Evolutionary conservation across 805 yeast species (phyloP).

Genomic region (Wickerhamomyces chambardii): DNA sequence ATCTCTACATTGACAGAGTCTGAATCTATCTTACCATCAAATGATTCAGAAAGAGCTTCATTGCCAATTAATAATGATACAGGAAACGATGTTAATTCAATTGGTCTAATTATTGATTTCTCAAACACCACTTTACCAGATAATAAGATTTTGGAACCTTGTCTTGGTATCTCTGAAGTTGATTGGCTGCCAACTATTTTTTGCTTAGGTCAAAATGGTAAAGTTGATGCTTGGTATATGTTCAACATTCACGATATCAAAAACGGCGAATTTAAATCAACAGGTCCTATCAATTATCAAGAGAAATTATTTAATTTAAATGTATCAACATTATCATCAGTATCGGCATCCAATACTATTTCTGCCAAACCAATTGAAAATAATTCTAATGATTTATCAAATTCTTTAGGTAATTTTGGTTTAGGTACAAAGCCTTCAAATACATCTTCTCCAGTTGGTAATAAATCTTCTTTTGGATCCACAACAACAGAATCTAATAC

Average conservation of each 20-base stretch:
- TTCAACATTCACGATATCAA: slow-evolving; percentile 47
- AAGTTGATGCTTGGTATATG: slow-evolving; percentile 53
- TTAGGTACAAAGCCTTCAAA: not conserved
- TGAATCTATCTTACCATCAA: slow-evolving; percentile 36
- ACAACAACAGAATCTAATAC: slow-evolving; percentile 5
- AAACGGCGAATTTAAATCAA: slow-evolving; percentile 18
- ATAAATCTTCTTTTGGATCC: slow-evolving; percentile 15
- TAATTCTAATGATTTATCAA: not conserved
- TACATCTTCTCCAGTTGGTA: slow-evolving; percentile 15
- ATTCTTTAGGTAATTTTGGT: not conserved
- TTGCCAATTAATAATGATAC: slow-evolving; percentile 62
- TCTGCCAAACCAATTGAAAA: not conserved
- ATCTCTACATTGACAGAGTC: slow-evolving; percentile 33
- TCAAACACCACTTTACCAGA: slow-evolving; percentile 27
- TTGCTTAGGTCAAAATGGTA: slow-evolving; percentile 55
- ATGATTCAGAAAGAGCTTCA: slow-evolving; percentile 66
- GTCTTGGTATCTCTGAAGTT: slow-evolving; percentile 46
- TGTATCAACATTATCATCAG: not conserved
- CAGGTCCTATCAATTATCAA: slow-evolving; percentile 1
- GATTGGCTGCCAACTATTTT: slow-evolving; percentile 59
- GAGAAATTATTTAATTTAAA: not conserved
- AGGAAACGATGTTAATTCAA: slow-evolving; percentile 59
- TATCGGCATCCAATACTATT: not conserved
- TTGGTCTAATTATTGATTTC: slow-evolving; percentile 63
- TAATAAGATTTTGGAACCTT: slow-evolving; percentile 41